Percentiles rank a stretch among this genome's conserved stretches.
Conservation (phyloP, 805 yeast species). For the Debaryomyces prosopidis region DNA sequence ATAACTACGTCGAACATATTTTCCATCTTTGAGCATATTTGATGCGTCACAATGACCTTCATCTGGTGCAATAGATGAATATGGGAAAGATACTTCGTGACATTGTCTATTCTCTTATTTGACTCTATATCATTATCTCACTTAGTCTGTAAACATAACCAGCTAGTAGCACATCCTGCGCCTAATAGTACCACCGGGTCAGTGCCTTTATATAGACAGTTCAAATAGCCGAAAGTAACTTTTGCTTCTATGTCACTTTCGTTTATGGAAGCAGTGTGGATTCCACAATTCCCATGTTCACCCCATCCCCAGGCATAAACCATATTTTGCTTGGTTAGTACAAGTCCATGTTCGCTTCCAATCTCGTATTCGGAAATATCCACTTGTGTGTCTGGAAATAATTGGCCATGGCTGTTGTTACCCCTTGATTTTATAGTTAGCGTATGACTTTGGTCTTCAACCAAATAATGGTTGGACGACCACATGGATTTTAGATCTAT, state of each 20-base stretch:
- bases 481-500: constrained; percentile 55
- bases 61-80: constrained; percentile 57
- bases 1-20: constrained; percentile 71
- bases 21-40: constrained; percentile 61
- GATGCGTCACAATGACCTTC: constrained; percentile 9
- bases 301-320: constrained; percentile 97
- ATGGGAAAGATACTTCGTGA: constrained; percentile 76
- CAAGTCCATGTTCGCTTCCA: constrained; percentile 89
- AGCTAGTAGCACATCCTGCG: constrained; percentile 72
- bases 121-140: constrained; percentile 3
- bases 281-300: constrained; percentile 95
- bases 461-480: constrained; percentile 67
- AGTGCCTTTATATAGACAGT: constrained; percentile 26
- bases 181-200: constrained; percentile 32
- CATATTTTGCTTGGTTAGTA: constrained; percentile 22
- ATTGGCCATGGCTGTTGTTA: constrained; percentile 76
- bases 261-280: constrained; percentile 5
- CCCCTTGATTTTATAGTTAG: constrained; percentile 54
- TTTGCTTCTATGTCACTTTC: constrained; percentile 11
- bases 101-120: constrained; percentile 35
- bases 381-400: constrained; percentile 23
- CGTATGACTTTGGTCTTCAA: background rate
- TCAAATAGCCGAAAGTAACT: constrained; percentile 40
- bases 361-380: constrained; percentile 32
- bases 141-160: constrained; percentile 42